A percentile compares a stretch with the other conserved stretches of the same genome.
Conservation (phyloP, 1,284 basidiomycete species). For the Rhodotorula sp. region DNA sequence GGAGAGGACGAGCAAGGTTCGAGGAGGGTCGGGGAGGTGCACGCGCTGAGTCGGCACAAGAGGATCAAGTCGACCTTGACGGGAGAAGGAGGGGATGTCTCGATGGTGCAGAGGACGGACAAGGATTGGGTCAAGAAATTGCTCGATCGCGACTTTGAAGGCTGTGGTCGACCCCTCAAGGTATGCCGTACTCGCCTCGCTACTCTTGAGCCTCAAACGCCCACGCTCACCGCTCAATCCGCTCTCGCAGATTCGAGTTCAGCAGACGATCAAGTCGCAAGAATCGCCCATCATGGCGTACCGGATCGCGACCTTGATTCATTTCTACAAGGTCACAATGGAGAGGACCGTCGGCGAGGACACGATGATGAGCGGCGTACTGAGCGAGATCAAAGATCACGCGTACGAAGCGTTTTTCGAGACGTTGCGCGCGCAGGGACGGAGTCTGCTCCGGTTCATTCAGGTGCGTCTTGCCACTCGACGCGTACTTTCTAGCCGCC, state of each 20-base stretch:
- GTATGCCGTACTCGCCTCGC: constrained; percentile 51
- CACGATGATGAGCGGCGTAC: constrained; percentile 69
- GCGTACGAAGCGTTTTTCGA: constrained; percentile 82
- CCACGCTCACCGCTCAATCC: neutral
- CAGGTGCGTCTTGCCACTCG: constrained; percentile 57
- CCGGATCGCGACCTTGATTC: constrained; percentile 86
- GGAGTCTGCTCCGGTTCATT: constrained; percentile 66
- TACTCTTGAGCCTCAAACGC: neutral
- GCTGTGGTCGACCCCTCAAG: constrained; percentile 80
- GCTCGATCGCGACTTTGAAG: constrained; percentile 78
- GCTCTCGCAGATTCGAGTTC: constrained; percentile 67
- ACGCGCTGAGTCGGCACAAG: constrained; percentile 20
- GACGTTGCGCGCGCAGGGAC: constrained; percentile 75
- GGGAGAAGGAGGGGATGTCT: constrained; percentile 42
- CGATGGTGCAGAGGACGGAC: constrained; percentile 55
- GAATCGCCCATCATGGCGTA: constrained; percentile 89
- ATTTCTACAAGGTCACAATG: constrained; percentile 93
- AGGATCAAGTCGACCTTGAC: constrained; percentile 13
- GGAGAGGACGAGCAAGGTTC: constrained; percentile 70
- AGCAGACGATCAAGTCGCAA: constrained; percentile 87
- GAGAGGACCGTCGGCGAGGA: constrained; percentile 78
- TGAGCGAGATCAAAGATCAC: constrained; percentile 75
- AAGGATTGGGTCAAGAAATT: constrained; percentile 76
- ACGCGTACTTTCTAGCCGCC: neutral
- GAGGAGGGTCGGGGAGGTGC: constrained; percentile 70